phyloP scores from a whole-genome alignment of 2,329 filamentous ascomycete genomes.

The Cercospora berteroae region DNA sequence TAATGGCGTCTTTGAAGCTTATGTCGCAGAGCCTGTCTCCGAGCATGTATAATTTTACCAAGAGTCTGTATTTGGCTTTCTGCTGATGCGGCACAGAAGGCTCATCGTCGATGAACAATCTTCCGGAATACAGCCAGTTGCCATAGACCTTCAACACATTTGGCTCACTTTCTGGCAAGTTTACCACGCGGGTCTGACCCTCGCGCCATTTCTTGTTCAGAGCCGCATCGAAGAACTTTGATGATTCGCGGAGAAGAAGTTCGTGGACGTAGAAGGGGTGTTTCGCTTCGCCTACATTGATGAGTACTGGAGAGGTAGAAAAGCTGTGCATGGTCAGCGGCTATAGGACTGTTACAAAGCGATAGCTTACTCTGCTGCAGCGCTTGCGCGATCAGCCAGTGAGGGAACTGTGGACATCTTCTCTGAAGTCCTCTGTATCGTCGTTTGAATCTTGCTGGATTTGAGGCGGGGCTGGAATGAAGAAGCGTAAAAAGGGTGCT shows the following conservation, averaged over 20 bases:
- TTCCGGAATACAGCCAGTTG: neutral
- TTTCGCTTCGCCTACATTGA: slow-evolving; percentile 14
- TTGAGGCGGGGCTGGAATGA: too few species aligned
- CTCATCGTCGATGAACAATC: neutral
- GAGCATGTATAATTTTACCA: slow-evolving; percentile 3
- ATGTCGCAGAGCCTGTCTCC: slow-evolving; percentile 14
- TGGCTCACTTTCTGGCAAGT: neutral
- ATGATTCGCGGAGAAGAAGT: neutral
- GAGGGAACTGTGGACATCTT: too few species aligned
- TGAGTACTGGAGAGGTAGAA: neutral
- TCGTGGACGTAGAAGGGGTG: slow-evolving; percentile 9
- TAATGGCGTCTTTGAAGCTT: slow-evolving; percentile 18
- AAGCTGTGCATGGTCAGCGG: slow-evolving; percentile 4
- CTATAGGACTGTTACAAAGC: too few species aligned
- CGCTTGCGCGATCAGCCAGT: too few species aligned
- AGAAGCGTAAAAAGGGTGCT: too few species aligned
- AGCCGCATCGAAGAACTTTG: slow-evolving; percentile 1
- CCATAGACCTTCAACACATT: neutral
- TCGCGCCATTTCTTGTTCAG: slow-evolving; percentile 3
- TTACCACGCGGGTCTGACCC: neutral
- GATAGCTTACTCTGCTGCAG: too few species aligned
- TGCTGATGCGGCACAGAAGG: neutral
- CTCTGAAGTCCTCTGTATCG: too few species aligned
- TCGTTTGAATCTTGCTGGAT: too few species aligned
- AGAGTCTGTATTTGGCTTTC: neutral